Base-by-base conservation (phyloP, 306 rosid genomes). In the Hippophae rhamnoides region DNA sequence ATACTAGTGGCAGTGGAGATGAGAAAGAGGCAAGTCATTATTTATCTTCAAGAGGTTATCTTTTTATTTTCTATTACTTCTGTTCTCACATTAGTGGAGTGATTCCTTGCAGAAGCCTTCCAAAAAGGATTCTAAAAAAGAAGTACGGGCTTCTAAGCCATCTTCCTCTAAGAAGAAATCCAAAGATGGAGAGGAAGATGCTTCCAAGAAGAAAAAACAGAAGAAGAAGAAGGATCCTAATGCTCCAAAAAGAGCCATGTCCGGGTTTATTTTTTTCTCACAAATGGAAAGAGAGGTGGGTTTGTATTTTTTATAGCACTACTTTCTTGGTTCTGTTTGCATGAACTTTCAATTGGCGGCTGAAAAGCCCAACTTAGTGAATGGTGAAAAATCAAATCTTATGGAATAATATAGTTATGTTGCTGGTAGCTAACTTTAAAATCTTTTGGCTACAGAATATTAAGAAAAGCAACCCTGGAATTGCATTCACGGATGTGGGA, bases 241-340 rank as follows among this genome's bases (percentile, higher is more conserved):
- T 70, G 99, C 99, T 43, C 99, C 99, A 10, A 93, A 93, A 80
- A 83, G 99, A 56, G 99, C 96, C 9, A 41, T 93, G 83, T 75
- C 99, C 43, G 90, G 97, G 74, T 93, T 88, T 85, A 93, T 93
- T 97, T 93, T 93, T 85, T 93, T 88, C 75, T 88, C 95, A 59
- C 74, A 88, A 18, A 82, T 75, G 90, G 99, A 93, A 74, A 88
- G 99, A 79, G 99, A 93, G 84, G 99, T 88, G 63, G 8, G 84
- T 74, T 65, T 4, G 38, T 50, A 40, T 59, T 27, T 62, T 46
- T 43, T 4, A 31, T 31, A 4, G 38, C 38, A 4, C 38, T 31
- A 4, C 23, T 31, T 31, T 31, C 38, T 31, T 31, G 38, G 38
- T 31, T 18, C 3, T 31, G 38, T 31, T 31, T 4, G 38, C 4